Conservation (phyloP, 1,139 yeast species). For the Pichia kudriavzevii region DNA sequence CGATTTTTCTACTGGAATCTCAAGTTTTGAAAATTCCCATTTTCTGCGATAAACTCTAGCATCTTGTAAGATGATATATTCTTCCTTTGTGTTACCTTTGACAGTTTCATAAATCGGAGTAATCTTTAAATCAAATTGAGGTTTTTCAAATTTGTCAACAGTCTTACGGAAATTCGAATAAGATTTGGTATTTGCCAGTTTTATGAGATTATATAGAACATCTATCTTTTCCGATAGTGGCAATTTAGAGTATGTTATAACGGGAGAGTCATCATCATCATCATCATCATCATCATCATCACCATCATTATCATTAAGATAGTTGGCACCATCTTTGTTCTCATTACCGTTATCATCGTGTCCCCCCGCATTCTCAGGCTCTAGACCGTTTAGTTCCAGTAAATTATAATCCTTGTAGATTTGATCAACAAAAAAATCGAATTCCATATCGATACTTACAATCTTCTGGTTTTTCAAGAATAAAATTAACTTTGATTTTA, state of each 20-base stretch:
- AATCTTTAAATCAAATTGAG: slow-evolving; percentile 28
- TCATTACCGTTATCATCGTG: slow-evolving; percentile 19
- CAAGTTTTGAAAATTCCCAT: slow-evolving; percentile 29
- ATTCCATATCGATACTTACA: slow-evolving; percentile 21
- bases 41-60: slow-evolving; percentile 38
- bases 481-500: slow-evolving; percentile 36
- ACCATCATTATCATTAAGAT: slow-evolving; percentile 13
- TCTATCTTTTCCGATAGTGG: slow-evolving; percentile 36
- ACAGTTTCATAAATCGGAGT: slow-evolving; percentile 16
- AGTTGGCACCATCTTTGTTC: slow-evolving; percentile 15
- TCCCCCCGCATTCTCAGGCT: slow-evolving; percentile 16
- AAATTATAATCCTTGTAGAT: slow-evolving; percentile 15
- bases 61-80: slow-evolving; percentile 39
- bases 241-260: slow-evolving; percentile 30
- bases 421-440: slow-evolving; percentile 21
- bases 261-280: slow-evolving; percentile 14
- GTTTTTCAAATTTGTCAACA: slow-evolving; percentile 35
- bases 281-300: slow-evolving; percentile 15
- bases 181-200: slow-evolving; percentile 31
- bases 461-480: slow-evolving; percentile 25
- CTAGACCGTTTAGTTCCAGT: slow-evolving; percentile 20
- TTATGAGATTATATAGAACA: slow-evolving; percentile 34
- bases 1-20: slow-evolving; percentile 37
- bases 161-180: slow-evolving; percentile 35
- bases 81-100: slow-evolving; percentile 23